Evolutionary conservation across 2,329 filamentous ascomycete species (phyloP).

Genomic region (Trichoderma sp.): DNA sequence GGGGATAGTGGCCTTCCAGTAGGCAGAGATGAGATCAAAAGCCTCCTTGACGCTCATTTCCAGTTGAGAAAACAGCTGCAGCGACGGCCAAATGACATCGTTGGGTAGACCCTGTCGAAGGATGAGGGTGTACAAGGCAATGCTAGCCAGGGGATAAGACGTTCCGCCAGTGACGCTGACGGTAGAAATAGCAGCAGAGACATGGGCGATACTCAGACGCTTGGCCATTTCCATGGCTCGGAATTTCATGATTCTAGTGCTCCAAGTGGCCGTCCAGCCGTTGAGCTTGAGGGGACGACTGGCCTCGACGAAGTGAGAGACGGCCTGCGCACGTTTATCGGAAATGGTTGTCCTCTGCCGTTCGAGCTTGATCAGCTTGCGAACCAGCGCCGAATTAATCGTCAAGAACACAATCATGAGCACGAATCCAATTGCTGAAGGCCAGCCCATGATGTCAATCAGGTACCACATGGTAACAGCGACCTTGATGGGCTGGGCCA

Average conservation of each 20-base stretch:
- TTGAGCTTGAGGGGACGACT: slow-evolving; percentile 64
- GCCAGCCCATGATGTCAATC: slow-evolving; percentile 76
- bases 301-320: slow-evolving; percentile 83
- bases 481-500: slow-evolving; percentile 77
- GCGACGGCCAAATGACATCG: slow-evolving; percentile 82
- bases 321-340: slow-evolving; percentile 76
- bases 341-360: slow-evolving; percentile 70
- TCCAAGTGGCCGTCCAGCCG: slow-evolving; percentile 43
- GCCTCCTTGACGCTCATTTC: slow-evolving; percentile 73
- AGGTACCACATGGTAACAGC: slow-evolving; percentile 64
- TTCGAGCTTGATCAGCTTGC: slow-evolving; percentile 67
- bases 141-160: slow-evolving; percentile 76
- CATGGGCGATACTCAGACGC: slow-evolving; percentile 39
- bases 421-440: slow-evolving; percentile 72
- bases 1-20: slow-evolving; percentile 82
- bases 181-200: slow-evolving; percentile 58
- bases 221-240: slow-evolving; percentile 40
- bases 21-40: slow-evolving; percentile 71
- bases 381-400: slow-evolving; percentile 68
- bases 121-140: slow-evolving; percentile 77
- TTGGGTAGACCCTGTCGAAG: slow-evolving; percentile 69
- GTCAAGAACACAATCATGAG: slow-evolving; percentile 69
- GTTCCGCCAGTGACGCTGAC: slow-evolving; percentile 72
- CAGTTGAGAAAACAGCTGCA: slow-evolving; percentile 77
- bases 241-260: slow-evolving; percentile 39